Conservation (phyloP, 2,329 filamentous ascomycete genomes). For the Penicillium expansum region DNA sequence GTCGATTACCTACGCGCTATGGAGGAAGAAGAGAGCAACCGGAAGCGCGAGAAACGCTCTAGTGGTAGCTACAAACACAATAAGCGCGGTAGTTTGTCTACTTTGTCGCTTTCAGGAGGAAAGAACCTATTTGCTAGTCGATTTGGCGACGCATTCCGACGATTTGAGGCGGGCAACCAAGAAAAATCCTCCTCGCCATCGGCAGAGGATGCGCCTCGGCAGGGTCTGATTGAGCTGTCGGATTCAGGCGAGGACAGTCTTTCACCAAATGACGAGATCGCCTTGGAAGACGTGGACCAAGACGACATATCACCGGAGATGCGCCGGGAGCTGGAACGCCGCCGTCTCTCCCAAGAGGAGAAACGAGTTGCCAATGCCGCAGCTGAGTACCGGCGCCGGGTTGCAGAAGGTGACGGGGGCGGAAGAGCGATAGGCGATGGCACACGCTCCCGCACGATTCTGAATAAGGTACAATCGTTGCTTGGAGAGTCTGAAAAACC, state of each 20-base stretch:
- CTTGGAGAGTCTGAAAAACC: slow-evolving; percentile 70
- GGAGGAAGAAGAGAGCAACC: slow-evolving; percentile 62
- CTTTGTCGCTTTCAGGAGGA: slow-evolving; percentile 66
- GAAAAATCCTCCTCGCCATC: slow-evolving; percentile 39
- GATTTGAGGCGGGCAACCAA: slow-evolving; percentile 67
- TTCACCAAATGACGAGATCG: slow-evolving; percentile 30
- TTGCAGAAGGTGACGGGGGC: slow-evolving; percentile 60
- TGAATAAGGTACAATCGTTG: slow-evolving; percentile 83
- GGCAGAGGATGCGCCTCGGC: slow-evolving; percentile 44
- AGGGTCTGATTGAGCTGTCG: slow-evolving; percentile 69
- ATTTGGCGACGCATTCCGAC: slow-evolving; percentile 90
- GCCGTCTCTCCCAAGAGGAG: slow-evolving; percentile 80
- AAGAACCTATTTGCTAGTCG: slow-evolving; percentile 82
- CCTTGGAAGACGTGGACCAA: slow-evolving; percentile 62
- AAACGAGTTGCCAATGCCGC: slow-evolving; percentile 83
- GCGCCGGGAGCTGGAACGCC: slow-evolving; percentile 82
- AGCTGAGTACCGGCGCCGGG: slow-evolving; percentile 76
- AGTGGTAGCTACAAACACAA: slow-evolving; percentile 60
- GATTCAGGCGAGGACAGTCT: slow-evolving; percentile 59
- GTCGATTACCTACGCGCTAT: slow-evolving; percentile 77
- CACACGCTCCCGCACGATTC: slow-evolving; percentile 75
- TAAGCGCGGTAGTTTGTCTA: slow-evolving; percentile 71
- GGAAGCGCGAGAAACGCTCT: slow-evolving; percentile 54
- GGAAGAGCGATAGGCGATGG: slow-evolving; percentile 49
- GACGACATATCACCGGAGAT: slow-evolving; percentile 81